These are phyloP conservation scores for Rostrohypoxylon terebratum DNA, from an alignment of 495 filamentous ascomycete genomes.

Conservation along the genomic window DNA sequence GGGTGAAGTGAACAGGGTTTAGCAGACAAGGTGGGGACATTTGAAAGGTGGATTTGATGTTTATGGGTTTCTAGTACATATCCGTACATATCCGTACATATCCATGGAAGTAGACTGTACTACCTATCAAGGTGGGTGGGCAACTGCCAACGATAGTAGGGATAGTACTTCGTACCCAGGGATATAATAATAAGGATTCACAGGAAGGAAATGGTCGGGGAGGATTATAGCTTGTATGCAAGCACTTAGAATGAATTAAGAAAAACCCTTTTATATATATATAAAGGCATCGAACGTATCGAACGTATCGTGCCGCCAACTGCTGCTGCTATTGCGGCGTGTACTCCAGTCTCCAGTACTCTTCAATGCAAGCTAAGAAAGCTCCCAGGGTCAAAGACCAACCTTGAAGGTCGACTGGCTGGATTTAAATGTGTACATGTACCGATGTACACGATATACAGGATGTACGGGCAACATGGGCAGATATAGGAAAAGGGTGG, in stretches of 20 bases:
- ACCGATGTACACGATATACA: neutral
- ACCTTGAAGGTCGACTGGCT: conserved; percentile 3
- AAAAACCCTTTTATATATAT: too few species aligned
- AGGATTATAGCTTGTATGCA: neutral
- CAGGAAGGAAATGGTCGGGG: neutral
- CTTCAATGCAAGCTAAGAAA: conserved; percentile 10
- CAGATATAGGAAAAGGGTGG: conserved; percentile 1
- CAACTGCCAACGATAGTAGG: neutral
- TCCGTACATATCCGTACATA: neutral
- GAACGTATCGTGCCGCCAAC: neutral
- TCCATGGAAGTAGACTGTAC: neutral
- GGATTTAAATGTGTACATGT: conserved; percentile 1
- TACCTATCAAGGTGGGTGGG: neutral
- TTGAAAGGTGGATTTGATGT: too few species aligned
- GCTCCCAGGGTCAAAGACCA: neutral
- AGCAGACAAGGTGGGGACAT: neutral
- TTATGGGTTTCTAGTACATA: conserved; percentile 1
- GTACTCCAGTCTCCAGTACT: neutral
- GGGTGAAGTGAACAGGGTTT: too few species aligned
- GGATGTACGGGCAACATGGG: neutral
- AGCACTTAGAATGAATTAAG: neutral
- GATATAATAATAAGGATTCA: too few species aligned
- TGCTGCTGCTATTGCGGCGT: neutral
- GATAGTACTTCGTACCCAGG: too few species aligned
- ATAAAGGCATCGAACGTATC: neutral